Conservation (phyloP, 495 filamentous ascomycete genomes). For the Geoglossum glabrum region DNA sequence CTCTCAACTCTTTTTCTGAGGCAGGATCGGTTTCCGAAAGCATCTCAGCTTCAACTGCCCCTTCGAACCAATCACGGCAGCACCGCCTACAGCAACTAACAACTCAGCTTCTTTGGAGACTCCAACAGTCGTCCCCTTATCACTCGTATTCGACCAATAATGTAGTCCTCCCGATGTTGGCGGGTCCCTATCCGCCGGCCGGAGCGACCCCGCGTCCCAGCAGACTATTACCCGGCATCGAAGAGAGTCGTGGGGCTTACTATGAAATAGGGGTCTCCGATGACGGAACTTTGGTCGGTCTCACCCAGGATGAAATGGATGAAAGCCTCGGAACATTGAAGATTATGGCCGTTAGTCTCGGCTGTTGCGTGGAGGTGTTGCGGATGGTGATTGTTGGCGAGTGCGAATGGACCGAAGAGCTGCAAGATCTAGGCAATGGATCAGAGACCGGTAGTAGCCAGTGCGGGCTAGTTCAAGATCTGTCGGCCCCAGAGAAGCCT, state of each 20-base stretch:
- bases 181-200: constrained; percentile 36
- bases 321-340: constrained; percentile 69
- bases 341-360: constrained; percentile 79
- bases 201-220: constrained; percentile 35
- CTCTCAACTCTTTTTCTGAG: constrained; percentile 11
- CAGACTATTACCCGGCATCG: constrained; percentile 57
- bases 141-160: constrained; percentile 54
- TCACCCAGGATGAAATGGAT: constrained; percentile 79
- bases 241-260: constrained; percentile 78
- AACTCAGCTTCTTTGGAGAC: constrained; percentile 82
- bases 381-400: constrained; percentile 71
- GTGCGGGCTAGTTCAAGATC: not conserved
- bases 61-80: constrained; percentile 45
- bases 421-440: not conserved
- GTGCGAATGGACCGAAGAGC: constrained; percentile 51
- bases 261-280: constrained; percentile 96
- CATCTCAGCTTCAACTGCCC: constrained; percentile 14
- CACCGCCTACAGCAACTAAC: constrained; percentile 76
- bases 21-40: constrained; percentile 5
- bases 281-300: constrained; percentile 75
- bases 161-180: constrained; percentile 52
- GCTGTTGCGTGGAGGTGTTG: constrained; percentile 68
- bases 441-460: constrained; percentile 10
- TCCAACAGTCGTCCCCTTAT: constrained; percentile 86
- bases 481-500: not conserved